These are phyloP conservation scores for Aureobasidium sp. DNA, from an alignment of 2,329 filamentous ascomycete genomes.

Conservation along the genomic window DNA sequence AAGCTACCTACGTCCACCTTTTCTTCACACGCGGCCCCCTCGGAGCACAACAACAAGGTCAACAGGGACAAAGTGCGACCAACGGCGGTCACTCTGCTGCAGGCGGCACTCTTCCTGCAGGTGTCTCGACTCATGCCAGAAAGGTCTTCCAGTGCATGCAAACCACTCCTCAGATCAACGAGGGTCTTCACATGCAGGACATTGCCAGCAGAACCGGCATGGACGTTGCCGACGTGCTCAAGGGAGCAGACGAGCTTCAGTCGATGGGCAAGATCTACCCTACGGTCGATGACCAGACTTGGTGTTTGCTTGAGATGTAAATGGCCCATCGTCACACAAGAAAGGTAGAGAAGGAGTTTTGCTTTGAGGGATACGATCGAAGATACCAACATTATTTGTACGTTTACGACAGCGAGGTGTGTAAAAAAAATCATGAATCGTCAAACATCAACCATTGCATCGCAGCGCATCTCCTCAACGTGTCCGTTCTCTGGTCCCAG, in stretches of 20 bases:
- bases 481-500: slow-evolving; percentile 4
- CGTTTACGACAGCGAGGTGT: background rate
- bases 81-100: slow-evolving; percentile 28
- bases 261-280: slow-evolving; percentile 72
- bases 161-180: slow-evolving; percentile 62
- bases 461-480: background rate
- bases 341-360: background rate
- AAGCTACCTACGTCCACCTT: slow-evolving; percentile 82
- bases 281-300: slow-evolving; percentile 88
- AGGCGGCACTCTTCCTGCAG: slow-evolving; percentile 32
- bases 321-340: background rate
- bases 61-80: slow-evolving; percentile 26
- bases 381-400: slow-evolving; percentile 4
- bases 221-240: slow-evolving; percentile 61
- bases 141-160: slow-evolving; percentile 67
- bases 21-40: slow-evolving; percentile 66
- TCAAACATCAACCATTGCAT: background rate
- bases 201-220: slow-evolving; percentile 62
- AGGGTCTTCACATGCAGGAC: slow-evolving; percentile 74
- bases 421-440: slow-evolving; percentile 4
- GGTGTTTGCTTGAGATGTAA: slow-evolving; percentile 70
- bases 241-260: slow-evolving; percentile 75
- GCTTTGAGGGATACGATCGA: background rate
- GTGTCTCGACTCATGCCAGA: slow-evolving; percentile 52
- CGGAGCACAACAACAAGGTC: slow-evolving; percentile 25